Percentiles rank a stretch among this genome's conserved stretches.
Evolutionary conservation across 768 basidiomycete species (phyloP).

Genomic region (Leccinum subtestaceum): DNA sequence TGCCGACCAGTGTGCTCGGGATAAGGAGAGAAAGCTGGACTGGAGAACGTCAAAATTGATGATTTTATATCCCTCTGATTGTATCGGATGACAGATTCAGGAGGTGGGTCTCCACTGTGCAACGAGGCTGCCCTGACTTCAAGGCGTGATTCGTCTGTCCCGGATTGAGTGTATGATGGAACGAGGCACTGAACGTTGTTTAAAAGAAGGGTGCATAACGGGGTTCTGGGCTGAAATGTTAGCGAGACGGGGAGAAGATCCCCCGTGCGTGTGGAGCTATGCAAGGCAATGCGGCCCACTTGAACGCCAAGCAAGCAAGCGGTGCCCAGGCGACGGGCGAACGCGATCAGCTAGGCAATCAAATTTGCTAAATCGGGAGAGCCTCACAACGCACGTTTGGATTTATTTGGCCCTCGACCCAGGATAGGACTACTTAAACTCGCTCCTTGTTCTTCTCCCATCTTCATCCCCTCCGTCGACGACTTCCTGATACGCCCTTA

Average conservation of each 20-base stretch:
- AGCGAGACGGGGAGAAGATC: not conserved
- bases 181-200: conserved; percentile 2
- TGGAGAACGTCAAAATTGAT: not conserved
- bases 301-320: conserved; percentile 10
- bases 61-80: not conserved
- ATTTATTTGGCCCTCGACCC: conserved; percentile 35
- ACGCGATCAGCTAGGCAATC: conserved; percentile 6
- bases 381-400: conserved; percentile 19
- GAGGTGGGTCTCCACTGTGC: not conserved
- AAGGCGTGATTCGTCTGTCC: not conserved
- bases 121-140: not conserved
- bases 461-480: conserved; percentile 21
- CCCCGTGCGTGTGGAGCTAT: not conserved
- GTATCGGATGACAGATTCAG: not conserved
- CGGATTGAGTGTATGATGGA: not conserved
- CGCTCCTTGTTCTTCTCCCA: conserved; percentile 17
- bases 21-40: not conserved
- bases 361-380: conserved; percentile 10
- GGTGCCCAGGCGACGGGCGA: conserved; percentile 16
- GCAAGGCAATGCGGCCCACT: conserved; percentile 13
- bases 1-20: not conserved
- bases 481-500: not conserved
- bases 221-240: conserved; percentile 8
- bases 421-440: conserved; percentile 31
- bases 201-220: not conserved